These are phyloP conservation scores for Trichoderma afroharzianum DNA, from an alignment of 2,329 filamentous ascomycete genomes.

Conservation along the genomic window DNA sequence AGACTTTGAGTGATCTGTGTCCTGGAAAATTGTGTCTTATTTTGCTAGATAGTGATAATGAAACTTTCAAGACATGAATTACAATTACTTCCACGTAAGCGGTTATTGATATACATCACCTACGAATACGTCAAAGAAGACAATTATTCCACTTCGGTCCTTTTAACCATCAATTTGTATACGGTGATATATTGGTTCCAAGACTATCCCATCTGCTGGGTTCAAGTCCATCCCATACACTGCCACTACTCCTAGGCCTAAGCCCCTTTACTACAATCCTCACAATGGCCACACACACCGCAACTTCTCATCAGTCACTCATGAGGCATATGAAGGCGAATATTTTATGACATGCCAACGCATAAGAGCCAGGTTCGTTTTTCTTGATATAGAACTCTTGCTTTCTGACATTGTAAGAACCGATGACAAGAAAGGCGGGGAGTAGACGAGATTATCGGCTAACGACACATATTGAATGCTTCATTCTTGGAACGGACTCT, in stretches of 20 bases:
- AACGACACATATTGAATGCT: not conserved
- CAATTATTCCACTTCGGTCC: not conserved
- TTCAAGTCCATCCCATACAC: not conserved
- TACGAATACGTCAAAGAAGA: not conserved
- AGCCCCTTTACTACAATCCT: not conserved
- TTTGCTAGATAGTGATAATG: not conserved
- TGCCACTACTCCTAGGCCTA: not conserved
- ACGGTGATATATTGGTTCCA: not conserved
- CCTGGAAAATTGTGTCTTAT: too few relatives aligned
- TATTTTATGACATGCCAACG: not conserved
- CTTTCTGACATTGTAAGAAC: not conserved
- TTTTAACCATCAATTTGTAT: not conserved
- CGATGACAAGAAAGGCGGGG: not conserved
- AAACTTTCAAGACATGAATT: not conserved
- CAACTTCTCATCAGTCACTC: not conserved
- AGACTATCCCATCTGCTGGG: not conserved
- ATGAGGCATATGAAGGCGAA: not conserved
- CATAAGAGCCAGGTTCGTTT: not conserved
- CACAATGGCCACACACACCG: not conserved
- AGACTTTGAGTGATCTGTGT: not conserved
- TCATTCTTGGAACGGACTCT: not conserved
- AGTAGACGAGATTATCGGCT: not conserved
- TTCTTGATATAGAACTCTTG: not conserved
- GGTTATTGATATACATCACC: not conserved
- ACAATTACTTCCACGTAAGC: not conserved